A percentile compares a stretch with the other conserved stretches of the same genome.
Conservation (phyloP, 176 grass and related monocot genomes). For the Phragmites australis region DNA sequence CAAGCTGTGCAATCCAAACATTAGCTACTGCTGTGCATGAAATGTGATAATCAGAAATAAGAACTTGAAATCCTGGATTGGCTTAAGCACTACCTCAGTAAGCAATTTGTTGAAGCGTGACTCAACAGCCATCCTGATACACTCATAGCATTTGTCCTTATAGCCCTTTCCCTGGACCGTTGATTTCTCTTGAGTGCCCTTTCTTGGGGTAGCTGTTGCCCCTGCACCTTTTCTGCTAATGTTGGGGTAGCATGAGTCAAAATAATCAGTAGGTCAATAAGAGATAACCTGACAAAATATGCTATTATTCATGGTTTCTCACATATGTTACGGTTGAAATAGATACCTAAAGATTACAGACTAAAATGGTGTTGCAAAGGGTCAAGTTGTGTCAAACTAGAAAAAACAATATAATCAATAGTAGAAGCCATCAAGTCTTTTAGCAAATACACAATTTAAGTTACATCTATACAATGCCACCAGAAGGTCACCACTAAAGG, state of each 20-base stretch:
- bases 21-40: conserved; percentile 34
- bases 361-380: conserved; percentile 20
- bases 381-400: not conserved
- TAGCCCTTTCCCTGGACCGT: conserved; percentile 87
- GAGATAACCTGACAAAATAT: conserved; percentile 29
- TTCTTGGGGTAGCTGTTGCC: conserved; percentile 62
- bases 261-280: conserved; percentile 9
- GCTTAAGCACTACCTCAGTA: conserved; percentile 60
- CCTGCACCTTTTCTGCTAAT: conserved; percentile 69
- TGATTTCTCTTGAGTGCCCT: conserved; percentile 61
- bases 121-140: conserved; percentile 89
- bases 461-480: not conserved
- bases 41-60: conserved; percentile 22
- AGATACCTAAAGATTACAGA: conserved; percentile 5
- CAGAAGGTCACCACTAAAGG: not conserved
- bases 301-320: conserved; percentile 27
- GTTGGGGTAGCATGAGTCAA: conserved; percentile 12
- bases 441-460: not conserved
- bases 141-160: conserved; percentile 97
- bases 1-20: conserved; percentile 65
- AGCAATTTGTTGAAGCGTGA: conserved; percentile 82
- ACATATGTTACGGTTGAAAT: conserved; percentile 25
- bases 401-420: conserved; percentile 16
- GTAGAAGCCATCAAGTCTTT: conserved; percentile 14
- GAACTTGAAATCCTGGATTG: conserved; percentile 24